A percentile compares a stretch with the other conserved stretches of the same genome.
phyloP scores from a whole-genome alignment of 768 basidiomycete genomes.

The Clathrus columnatus region DNA sequence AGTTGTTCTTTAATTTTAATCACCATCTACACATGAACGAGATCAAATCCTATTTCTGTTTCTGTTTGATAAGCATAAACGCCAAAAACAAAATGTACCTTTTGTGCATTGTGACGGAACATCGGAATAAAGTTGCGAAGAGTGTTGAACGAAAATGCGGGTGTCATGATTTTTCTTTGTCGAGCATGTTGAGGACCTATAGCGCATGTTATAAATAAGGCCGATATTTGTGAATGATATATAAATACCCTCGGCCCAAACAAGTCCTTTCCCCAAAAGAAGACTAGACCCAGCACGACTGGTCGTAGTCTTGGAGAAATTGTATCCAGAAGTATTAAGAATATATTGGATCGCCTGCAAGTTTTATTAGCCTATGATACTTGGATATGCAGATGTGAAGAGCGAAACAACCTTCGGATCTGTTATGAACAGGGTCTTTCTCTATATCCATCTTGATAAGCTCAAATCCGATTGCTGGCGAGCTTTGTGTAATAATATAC shows the following conservation, averaged over 20 bases:
- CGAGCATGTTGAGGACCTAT: conserved; percentile 20
- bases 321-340: conserved; percentile 48
- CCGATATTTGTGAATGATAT: background rate
- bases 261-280: conserved; percentile 18
- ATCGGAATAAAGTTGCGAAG: conserved; percentile 19
- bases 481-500: too few relatives aligned
- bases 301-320: conserved; percentile 31
- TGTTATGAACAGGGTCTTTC: background rate
- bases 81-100: conserved; percentile 3
- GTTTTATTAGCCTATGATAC: background rate
- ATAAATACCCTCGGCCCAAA: conserved; percentile 14
- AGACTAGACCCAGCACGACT: conserved; percentile 4
- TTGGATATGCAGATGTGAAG: background rate
- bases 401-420: background rate
- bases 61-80: background rate
- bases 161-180: conserved; percentile 24
- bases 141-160: conserved; percentile 21
- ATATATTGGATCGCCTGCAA: conserved; percentile 45
- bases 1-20: conserved; percentile 20
- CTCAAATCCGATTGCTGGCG: too few relatives aligned
- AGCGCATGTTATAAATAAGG: background rate
- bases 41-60: too few relatives aligned
- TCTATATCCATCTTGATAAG: too few relatives aligned
- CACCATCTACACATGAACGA: too few relatives aligned
- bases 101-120: conserved; percentile 19